Conservation (phyloP, 2,329 filamentous ascomycete genomes). For the Tolypocladium sp. region DNA sequence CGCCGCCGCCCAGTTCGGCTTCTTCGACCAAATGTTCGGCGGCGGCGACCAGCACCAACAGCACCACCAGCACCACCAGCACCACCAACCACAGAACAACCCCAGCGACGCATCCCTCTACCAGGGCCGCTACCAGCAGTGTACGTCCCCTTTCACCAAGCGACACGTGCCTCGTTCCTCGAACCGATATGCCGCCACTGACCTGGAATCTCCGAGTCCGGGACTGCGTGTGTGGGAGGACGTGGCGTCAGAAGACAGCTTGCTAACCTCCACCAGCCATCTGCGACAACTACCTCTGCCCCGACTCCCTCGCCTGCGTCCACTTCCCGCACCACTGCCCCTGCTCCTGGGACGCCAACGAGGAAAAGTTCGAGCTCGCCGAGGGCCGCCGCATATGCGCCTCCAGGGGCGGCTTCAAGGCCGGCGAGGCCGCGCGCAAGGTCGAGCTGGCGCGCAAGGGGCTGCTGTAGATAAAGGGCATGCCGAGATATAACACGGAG, state of each 20-base stretch:
- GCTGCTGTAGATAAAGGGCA: constrained; percentile 40
- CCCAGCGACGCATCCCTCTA: constrained; percentile 80
- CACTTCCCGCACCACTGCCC: constrained; percentile 96
- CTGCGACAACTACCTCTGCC: constrained; percentile 91
- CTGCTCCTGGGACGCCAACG: constrained; percentile 67
- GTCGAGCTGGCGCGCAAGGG: constrained; percentile 75
- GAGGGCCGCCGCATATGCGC: constrained; percentile 67
- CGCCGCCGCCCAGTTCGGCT: constrained; percentile 72
- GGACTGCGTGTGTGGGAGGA: background rate
- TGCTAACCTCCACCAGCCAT: constrained; percentile 43
- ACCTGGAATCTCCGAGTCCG: background rate
- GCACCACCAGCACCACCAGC: constrained; percentile 28
- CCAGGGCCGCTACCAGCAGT: constrained; percentile 56
- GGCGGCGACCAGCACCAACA: constrained; percentile 44
- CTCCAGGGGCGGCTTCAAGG: constrained; percentile 66
- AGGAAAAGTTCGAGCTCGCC: constrained; percentile 68
- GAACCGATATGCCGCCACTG: too few relatives aligned
- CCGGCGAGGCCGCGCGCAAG: constrained; percentile 63
- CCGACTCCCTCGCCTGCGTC: constrained; percentile 88
- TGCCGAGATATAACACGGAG: too few relatives aligned
- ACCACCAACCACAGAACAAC: constrained; percentile 61
- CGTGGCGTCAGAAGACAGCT: background rate
- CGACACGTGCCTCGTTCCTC: too few relatives aligned
- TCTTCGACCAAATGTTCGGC: constrained; percentile 97
- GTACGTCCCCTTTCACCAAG: constrained; percentile 31